A percentile compares a stretch with the other conserved stretches of the same genome.
Evolutionary conservation across 257 asterid genomes (phyloP).

Genomic region (Capsicum pubescens): DNA sequence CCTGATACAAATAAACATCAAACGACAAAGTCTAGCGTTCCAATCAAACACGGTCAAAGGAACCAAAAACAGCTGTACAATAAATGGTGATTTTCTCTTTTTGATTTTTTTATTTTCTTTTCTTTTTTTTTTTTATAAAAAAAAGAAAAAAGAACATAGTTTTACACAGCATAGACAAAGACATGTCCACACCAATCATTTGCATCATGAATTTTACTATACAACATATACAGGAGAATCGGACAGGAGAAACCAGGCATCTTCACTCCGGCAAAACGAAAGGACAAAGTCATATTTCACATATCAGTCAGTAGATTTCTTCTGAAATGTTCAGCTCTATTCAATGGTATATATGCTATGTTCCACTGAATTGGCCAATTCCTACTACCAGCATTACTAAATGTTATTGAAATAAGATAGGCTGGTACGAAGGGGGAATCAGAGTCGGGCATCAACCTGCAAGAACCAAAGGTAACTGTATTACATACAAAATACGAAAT

Average conservation of each 20-base stretch:
- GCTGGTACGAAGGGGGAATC: conserved; percentile 28
- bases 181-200: conserved; percentile 39
- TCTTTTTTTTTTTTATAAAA: neutral
- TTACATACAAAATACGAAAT: neutral
- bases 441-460: conserved; percentile 35
- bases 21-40: neutral
- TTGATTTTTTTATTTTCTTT: conserved; percentile 21
- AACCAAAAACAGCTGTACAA: neutral
- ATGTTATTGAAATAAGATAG: conserved; percentile 17
- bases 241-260: conserved; percentile 37
- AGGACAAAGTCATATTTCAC: conserved; percentile 35
- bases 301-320: conserved; percentile 43
- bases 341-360: neutral
- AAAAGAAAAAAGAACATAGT: conserved; percentile 13
- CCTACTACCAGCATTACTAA: conserved; percentile 22
- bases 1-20: conserved; percentile 19
- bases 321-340: conserved; percentile 22
- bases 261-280: conserved; percentile 34
- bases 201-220: conserved; percentile 43
- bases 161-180: conserved; percentile 30
- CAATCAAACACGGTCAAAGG: conserved; percentile 18
- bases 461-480: neutral
- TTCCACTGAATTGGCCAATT: conserved; percentile 12
- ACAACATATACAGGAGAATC: conserved; percentile 45
- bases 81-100: conserved; percentile 22